phyloP scores from a whole-genome alignment of 257 asterid genomes.

The Penstemon davidsonii region DNA sequence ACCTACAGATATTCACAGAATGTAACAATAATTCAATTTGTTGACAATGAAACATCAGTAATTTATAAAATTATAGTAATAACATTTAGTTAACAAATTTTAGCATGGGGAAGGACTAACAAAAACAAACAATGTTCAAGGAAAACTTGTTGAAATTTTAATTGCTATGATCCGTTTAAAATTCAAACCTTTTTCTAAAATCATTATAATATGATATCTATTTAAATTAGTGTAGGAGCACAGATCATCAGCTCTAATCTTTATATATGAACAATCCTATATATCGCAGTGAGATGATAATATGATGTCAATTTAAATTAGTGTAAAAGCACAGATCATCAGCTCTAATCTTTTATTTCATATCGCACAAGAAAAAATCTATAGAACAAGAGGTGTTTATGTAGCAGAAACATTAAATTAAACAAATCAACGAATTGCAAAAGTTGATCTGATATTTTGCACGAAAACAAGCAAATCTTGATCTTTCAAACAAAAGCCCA shows the following conservation, averaged over 20 bases:
- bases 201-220: neutral
- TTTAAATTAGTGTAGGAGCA: no score
- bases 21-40: neutral
- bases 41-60: neutral
- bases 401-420: neutral
- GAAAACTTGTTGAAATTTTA: neutral
- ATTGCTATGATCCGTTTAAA: no score
- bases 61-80: neutral
- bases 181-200: neutral
- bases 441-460: neutral
- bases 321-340: no score
- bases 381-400: neutral
- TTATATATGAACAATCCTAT: no score
- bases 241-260: no score
- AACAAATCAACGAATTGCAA: neutral
- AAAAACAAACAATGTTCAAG: neutral
- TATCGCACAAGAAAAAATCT: no score
- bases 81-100: neutral
- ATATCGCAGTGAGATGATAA: no score
- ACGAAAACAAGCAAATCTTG: neutral
- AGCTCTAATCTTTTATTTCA: no score
- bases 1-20: conserved; percentile 36
- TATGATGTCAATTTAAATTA: no score
- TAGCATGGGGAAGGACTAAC: no score
- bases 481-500: neutral